Conservation (phyloP, 305 asterid species). For the Ruellia speciosa region DNA sequence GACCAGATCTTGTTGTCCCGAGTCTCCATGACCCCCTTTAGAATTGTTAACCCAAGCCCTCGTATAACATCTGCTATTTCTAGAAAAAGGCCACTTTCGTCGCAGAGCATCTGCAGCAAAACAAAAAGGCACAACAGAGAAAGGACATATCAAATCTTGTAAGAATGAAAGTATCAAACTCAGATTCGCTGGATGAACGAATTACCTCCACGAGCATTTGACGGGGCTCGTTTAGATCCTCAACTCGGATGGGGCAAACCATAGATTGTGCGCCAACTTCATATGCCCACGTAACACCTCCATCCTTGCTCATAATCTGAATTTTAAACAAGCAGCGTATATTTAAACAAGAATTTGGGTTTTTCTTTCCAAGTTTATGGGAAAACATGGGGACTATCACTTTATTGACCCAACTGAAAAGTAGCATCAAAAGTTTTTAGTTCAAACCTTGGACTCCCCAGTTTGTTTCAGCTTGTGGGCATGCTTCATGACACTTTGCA, state of each 20-base stretch:
- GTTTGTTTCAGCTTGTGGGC: constrained; percentile 83
- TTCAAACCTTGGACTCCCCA: constrained; percentile 71
- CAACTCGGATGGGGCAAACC: constrained; percentile 84
- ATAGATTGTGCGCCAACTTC: constrained; percentile 85
- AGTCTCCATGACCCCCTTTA: constrained; percentile 90
- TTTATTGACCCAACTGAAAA: not conserved
- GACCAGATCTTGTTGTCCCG: constrained; percentile 84
- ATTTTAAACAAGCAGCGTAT: constrained; percentile 5
- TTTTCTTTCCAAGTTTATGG: no score
- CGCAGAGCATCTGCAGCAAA: constrained; percentile 71
- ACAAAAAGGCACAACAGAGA: not conserved
- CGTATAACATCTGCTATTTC: constrained; percentile 92
- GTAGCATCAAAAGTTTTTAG: not conserved
- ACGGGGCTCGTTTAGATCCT: constrained; percentile 86
- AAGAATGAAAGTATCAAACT: not conserved
- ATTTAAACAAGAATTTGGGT: no score
- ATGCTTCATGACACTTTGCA: constrained; percentile 89
- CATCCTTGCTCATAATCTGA: constrained; percentile 72
- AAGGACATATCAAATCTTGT: not conserved
- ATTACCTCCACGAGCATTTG: constrained; percentile 94
- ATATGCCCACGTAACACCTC: constrained; percentile 98
- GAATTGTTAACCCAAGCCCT: constrained; percentile 82
- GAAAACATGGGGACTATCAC: not conserved
- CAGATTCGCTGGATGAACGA: not conserved
- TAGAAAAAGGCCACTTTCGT: constrained; percentile 26